Conservation (phyloP, 495 filamentous ascomycete species). For the Antarctomyces pellizariae region DNA sequence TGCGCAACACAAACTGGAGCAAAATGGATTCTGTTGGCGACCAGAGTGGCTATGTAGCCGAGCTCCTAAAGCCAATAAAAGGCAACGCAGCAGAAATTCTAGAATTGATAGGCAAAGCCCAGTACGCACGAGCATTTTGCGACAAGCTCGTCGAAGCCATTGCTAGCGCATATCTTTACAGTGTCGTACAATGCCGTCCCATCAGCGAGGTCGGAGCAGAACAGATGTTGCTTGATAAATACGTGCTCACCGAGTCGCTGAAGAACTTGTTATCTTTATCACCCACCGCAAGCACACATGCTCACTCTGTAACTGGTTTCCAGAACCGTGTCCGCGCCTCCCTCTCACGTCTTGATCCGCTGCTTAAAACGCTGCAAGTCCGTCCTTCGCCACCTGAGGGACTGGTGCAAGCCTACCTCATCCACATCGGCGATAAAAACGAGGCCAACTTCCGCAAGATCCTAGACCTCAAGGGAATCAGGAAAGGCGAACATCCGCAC, state of each 20-base stretch:
- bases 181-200: conserved; percentile 70
- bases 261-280: conserved; percentile 36
- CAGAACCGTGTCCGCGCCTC: conserved; percentile 69
- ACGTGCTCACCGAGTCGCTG: conserved; percentile 70
- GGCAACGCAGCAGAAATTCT: conserved; percentile 47
- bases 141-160: conserved; percentile 81
- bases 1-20: conserved; percentile 92
- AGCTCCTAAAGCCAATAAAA: conserved; percentile 52
- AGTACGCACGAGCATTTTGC: conserved; percentile 84
- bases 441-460: conserved; percentile 94
- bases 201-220: conserved; percentile 91
- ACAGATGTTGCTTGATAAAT: conserved; percentile 80
- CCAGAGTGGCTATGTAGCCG: conserved; percentile 75
- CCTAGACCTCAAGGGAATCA: conserved; percentile 76
- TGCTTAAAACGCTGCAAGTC: conserved; percentile 93
- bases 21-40: conserved; percentile 88
- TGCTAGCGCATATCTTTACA: conserved; percentile 52
- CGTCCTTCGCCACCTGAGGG: conserved; percentile 77
- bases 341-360: conserved; percentile 69
- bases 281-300: conserved; percentile 18
- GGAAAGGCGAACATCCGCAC: conserved; percentile 55
- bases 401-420: conserved; percentile 87
- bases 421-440: conserved; percentile 74
- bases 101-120: conserved; percentile 61
- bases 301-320: conserved; percentile 35